Percentiles rank a stretch among this genome's conserved stretches.
These are phyloP conservation scores for Pholiota conissans DNA, from an alignment of 768 basidiomycete species.

Conservation along the genomic window DNA sequence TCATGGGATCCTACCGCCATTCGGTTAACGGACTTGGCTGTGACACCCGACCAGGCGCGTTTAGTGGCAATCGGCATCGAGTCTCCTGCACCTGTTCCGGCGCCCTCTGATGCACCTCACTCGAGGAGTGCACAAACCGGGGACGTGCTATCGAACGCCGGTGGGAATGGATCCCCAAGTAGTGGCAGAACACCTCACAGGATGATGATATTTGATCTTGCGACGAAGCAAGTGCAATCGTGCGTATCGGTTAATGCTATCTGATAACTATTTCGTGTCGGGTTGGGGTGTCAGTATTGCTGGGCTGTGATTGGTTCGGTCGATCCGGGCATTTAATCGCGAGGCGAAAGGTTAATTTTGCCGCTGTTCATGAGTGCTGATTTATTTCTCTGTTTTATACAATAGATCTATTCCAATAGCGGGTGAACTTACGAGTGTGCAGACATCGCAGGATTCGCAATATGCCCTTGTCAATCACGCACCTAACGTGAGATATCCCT, in stretches of 20 bases:
- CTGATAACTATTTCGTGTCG: background rate
- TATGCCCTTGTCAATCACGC: constrained; percentile 86
- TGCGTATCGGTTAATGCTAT: constrained; percentile 38
- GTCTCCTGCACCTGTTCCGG: constrained; percentile 22
- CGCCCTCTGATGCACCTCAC: constrained; percentile 17
- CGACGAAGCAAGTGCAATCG: constrained; percentile 67
- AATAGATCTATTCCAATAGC: constrained; percentile 63
- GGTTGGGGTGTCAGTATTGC: background rate
- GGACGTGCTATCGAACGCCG: constrained; percentile 31
- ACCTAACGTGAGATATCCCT: constrained; percentile 65
- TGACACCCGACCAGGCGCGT: constrained; percentile 82
- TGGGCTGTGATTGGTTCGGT: constrained; percentile 8
- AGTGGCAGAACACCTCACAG: constrained; percentile 49
- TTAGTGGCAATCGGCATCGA: constrained; percentile 85
- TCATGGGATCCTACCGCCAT: constrained; percentile 71
- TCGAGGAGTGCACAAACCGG: constrained; percentile 30
- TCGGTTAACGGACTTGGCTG: constrained; percentile 83
- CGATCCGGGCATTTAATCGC: constrained; percentile 5
- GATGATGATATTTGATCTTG: constrained; percentile 77
- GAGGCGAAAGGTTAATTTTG: constrained; percentile 2
- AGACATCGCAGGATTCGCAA: constrained; percentile 82
- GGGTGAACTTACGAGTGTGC: constrained; percentile 87
- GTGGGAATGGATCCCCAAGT: constrained; percentile 33
- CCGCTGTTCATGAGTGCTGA: constrained; percentile 5
- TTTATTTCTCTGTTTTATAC: constrained; percentile 18